Base-by-base conservation (phyloP, 305 asterid species). In the Ilex paraguariensis region DNA sequence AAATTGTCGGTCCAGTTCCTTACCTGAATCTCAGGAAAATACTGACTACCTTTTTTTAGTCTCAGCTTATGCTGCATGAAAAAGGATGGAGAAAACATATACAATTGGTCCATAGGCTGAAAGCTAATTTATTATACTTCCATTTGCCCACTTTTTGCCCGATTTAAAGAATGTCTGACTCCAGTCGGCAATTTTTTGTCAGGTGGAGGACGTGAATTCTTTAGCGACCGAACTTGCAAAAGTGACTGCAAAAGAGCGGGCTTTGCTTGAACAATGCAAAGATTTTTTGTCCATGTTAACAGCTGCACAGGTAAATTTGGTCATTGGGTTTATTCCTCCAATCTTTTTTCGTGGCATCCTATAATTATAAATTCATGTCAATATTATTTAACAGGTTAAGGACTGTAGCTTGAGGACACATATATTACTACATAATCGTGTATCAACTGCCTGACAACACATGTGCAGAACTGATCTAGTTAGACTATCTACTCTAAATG, bases 401-500 rank as follows among this genome's bases (percentile, higher is more conserved):
- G 91, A 82, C 70, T 81, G 81, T 78, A 91, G 88, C 70, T 73
- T 91, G 83, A 78, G 90, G 75, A 84, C 96, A 48, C 94, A 91
- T 58, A 68, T 88, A 64, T 73, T 91, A 72, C 96, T 86, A 78
- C 84, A 61, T 80, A 77, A 75, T 79, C 84, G 83, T 69, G 77
- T 77, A 77, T 45, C 82, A 72, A 73, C 76, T 78, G 75, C 82
- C 73, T 85, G 89, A 87, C 83, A 54, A 64, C 74, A 77, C 77
- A 1, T 68, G 57, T 48, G 75, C 68, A 74, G 87, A 77, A 75
- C 76, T 75, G 82, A 77, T 75, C 51, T 55, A 75, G 69, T 57
- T 70, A 77, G 85, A 82, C 79, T 49, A 45, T 61, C 75, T 59
- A 65, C 77, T 59, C 70, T 70, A 73, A 71, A 66, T 73, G 84